Percentiles rank a stretch among this genome's conserved stretches.
phyloP scores from a whole-genome alignment of 768 basidiomycete genomes.

The Amanita subjunquillea region DNA sequence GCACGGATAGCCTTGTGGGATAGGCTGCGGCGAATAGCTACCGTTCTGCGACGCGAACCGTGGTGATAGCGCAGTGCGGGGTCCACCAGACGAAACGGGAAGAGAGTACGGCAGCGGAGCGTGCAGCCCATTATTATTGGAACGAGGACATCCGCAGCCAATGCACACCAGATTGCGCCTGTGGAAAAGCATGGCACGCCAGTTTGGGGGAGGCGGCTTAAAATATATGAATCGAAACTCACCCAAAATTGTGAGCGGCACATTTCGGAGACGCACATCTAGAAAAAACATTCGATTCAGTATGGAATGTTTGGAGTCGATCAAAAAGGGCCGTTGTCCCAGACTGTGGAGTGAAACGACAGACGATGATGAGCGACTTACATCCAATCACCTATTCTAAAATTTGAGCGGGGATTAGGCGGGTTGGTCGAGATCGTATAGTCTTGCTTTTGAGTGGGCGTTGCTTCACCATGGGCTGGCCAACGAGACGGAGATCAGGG shows the following conservation, averaged over 20 bases:
- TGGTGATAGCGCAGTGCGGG: slow-evolving; percentile 18
- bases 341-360: slow-evolving; percentile 4
- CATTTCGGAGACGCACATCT: slow-evolving; percentile 64
- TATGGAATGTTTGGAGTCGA: slow-evolving; percentile 9
- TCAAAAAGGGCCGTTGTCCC: background rate
- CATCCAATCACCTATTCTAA: slow-evolving; percentile 72
- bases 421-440: slow-evolving; percentile 62
- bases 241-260: slow-evolving; percentile 83
- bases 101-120: slow-evolving; percentile 11
- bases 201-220: no score
- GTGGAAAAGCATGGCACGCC: slow-evolving; percentile 10
- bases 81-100: background rate
- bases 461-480: slow-evolving; percentile 10
- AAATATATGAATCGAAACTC: slow-evolving; percentile 22
- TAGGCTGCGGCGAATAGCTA: background rate
- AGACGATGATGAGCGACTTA: slow-evolving; percentile 22
- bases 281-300: slow-evolving; percentile 11
- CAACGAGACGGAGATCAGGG: slow-evolving; percentile 16
- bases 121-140: slow-evolving; percentile 16
- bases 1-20: slow-evolving; percentile 7
- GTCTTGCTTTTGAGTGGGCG: slow-evolving; percentile 18
- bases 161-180: slow-evolving; percentile 74
- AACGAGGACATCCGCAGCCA: slow-evolving; percentile 60
- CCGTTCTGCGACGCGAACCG: slow-evolving; percentile 18
- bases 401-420: slow-evolving; percentile 57